Conservation (phyloP, 495 filamentous ascomycete genomes). For the Haplographium delicatum region DNA sequence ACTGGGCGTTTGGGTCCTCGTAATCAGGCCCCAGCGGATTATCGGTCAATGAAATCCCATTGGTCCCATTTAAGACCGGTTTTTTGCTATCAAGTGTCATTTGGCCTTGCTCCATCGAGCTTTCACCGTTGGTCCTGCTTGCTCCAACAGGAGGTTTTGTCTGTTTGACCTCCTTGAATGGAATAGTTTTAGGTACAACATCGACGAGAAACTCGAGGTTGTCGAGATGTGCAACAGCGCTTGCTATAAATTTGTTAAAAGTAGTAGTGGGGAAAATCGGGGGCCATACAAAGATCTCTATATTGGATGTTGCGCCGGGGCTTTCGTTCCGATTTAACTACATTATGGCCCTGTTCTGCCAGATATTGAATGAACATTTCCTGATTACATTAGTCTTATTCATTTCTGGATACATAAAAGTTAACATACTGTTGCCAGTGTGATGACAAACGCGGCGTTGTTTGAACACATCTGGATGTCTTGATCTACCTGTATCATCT, state of each 20-base stretch:
- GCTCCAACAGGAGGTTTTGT: constrained; percentile 40
- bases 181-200: constrained; percentile 77
- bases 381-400: constrained; percentile 34
- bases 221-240: constrained; percentile 81
- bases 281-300: constrained; percentile 69
- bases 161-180: constrained; percentile 71
- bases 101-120: constrained; percentile 43
- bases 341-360: constrained; percentile 75
- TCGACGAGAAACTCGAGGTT: constrained; percentile 95
- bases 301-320: constrained; percentile 94
- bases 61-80: constrained; percentile 33
- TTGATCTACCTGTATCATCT: constrained; percentile 83
- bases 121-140: constrained; percentile 24
- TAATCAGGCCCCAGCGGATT: neutral
- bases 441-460: constrained; percentile 92
- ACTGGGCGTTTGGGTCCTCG: constrained; percentile 23
- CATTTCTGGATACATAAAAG: neutral
- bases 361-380: constrained; percentile 97
- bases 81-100: constrained; percentile 43
- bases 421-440: constrained; percentile 69
- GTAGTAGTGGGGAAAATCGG: neutral
- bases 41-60: constrained; percentile 2
- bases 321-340: constrained; percentile 85
- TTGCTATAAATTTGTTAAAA: constrained; percentile 46
- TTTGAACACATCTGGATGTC: constrained; percentile 82